Evolutionary conservation across 306 rosid species (phyloP).

Genomic region (Trifolium subterraneum): DNA sequence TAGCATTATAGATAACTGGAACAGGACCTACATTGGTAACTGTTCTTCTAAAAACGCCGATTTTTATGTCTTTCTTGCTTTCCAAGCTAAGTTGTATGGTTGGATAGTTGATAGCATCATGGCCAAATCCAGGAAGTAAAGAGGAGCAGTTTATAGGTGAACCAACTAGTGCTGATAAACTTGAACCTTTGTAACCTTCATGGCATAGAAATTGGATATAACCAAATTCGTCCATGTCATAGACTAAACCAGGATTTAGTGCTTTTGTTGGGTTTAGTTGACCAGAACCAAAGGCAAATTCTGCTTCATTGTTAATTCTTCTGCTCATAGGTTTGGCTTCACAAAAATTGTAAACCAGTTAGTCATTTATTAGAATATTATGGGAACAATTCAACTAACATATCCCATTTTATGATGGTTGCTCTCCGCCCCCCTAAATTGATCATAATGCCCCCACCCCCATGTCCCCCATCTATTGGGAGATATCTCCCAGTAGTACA

Average conservation of each 20-base stretch:
- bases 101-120: conserved; percentile 91
- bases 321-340: conserved; percentile 83
- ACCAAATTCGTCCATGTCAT: conserved; percentile 67
- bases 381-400: too few species aligned
- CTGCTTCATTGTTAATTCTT: conserved; percentile 63
- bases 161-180: conserved; percentile 56
- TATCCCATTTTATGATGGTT: too few species aligned
- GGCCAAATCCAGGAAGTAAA: conserved; percentile 68
- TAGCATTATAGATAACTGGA: conserved; percentile 57
- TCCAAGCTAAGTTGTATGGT: conserved; percentile 65
- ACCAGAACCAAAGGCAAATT: conserved; percentile 85
- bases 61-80: conserved; percentile 39
- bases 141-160: conserved; percentile 70
- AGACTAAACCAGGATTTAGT: conserved; percentile 72
- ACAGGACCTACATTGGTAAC: conserved; percentile 85
- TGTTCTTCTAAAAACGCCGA: conserved; percentile 58
- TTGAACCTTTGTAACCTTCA: conserved; percentile 67
- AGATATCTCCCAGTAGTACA: too few species aligned
- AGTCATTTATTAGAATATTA: conserved; percentile 10
- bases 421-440: too few species aligned
- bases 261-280: conserved; percentile 80
- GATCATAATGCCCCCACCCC: too few species aligned
- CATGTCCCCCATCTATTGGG: too few species aligned
- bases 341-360: conserved; percentile 34
- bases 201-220: conserved; percentile 79